phyloP scores from a whole-genome alignment of 1,139 yeast genomes.

The Pneumocystis sp. region DNA sequence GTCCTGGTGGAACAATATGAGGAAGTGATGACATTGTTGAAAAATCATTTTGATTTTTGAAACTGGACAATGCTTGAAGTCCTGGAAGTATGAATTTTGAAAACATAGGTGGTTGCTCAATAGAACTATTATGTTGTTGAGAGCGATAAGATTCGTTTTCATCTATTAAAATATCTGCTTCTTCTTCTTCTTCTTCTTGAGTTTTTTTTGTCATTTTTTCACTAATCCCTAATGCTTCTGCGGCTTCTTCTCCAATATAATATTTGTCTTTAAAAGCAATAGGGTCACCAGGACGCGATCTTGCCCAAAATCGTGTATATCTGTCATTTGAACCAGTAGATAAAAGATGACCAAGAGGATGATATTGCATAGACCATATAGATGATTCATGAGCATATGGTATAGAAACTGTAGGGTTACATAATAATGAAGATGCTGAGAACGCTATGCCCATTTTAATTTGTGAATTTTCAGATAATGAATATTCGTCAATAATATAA shows the following conservation, averaged over 20 bases:
- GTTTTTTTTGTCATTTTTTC: not conserved
- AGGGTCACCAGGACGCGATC: slow-evolving; percentile 83
- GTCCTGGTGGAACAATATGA: slow-evolving; percentile 1
- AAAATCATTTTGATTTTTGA: not conserved
- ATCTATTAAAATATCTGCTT: slow-evolving; percentile 5
- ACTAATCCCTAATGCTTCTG: slow-evolving; percentile 4
- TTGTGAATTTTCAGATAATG: slow-evolving; percentile 9
- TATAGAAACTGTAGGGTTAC: slow-evolving; percentile 31
- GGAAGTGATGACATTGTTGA: not conserved
- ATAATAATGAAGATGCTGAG: slow-evolving; percentile 9
- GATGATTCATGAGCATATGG: slow-evolving; percentile 94
- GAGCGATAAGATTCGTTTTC: slow-evolving; percentile 3
- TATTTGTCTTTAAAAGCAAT: slow-evolving; percentile 70
- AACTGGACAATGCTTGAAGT: not conserved
- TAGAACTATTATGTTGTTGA: not conserved
- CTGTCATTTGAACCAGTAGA: slow-evolving; percentile 91
- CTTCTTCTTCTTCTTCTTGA: slow-evolving; percentile 4
- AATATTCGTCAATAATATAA: slow-evolving; percentile 42
- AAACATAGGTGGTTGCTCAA: not conserved
- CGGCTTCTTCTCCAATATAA: slow-evolving; percentile 24
- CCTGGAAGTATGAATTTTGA: not conserved
- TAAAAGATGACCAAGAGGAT: slow-evolving; percentile 82
- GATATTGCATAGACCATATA: slow-evolving; percentile 76
- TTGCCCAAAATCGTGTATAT: slow-evolving; percentile 87
- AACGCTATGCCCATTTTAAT: slow-evolving; percentile 3